phyloP scores from a whole-genome alignment of 2,329 filamentous ascomycete species.

The Thelonectria rubi region DNA sequence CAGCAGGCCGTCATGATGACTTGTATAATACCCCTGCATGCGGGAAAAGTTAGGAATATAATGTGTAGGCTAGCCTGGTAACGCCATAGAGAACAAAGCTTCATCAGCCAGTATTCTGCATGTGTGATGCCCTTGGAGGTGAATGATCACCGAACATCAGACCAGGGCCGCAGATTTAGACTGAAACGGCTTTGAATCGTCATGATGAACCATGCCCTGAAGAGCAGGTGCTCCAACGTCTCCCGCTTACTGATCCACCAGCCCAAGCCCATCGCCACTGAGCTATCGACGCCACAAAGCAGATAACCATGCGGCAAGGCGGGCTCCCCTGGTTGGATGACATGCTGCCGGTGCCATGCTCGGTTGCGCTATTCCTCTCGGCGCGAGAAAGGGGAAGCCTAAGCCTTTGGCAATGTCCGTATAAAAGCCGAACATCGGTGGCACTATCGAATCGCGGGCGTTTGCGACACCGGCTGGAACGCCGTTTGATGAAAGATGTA shows the following conservation, averaged over 20 bases:
- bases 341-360: not conserved
- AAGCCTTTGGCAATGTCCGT: not conserved
- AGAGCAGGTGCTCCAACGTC: not conserved
- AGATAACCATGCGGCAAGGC: not conserved
- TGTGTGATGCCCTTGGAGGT: not conserved
- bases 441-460: not conserved
- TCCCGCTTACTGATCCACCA: not conserved
- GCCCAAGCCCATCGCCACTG: too few species aligned
- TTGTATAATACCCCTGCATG: slow-evolving; percentile 6
- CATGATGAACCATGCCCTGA: not conserved
- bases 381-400: not conserved
- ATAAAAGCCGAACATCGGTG: not conserved
- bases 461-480: not conserved
- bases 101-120: not conserved
- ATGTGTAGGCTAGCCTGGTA: slow-evolving; percentile 1
- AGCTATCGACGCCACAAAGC: not conserved
- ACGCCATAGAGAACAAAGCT: slow-evolving; percentile 1
- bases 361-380: not conserved
- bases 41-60: not conserved
- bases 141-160: too few species aligned
- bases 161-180: too few species aligned
- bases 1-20: not conserved
- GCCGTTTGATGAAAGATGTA: not conserved
- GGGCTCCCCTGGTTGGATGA: not conserved
- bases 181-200: not conserved